A percentile compares a stretch with the other conserved stretches of the same genome.
Evolutionary conservation across 768 basidiomycete genomes (phyloP).

Genomic region (Suillus clintonianus): DNA sequence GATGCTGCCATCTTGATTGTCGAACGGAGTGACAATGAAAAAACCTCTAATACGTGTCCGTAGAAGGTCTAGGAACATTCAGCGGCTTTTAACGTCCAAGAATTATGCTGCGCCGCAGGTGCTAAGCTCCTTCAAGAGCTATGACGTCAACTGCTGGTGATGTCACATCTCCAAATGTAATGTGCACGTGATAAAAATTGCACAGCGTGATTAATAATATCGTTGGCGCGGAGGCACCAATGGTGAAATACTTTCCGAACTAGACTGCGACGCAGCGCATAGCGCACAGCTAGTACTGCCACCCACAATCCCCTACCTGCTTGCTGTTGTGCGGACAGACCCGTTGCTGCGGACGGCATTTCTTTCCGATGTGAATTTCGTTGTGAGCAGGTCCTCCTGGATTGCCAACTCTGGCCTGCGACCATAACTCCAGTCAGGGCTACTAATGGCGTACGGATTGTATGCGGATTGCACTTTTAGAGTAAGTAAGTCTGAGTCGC

Average conservation of each 20-base stretch:
- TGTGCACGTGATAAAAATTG: not conserved
- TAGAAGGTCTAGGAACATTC: too few species aligned
- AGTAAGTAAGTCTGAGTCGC: not conserved
- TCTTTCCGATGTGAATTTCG: too few species aligned
- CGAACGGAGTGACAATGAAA: not conserved
- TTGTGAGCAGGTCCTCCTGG: not conserved
- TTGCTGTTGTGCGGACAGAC: too few species aligned
- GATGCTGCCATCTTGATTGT: slow-evolving; percentile 47
- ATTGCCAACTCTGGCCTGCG: not conserved
- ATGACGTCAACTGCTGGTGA: not conserved
- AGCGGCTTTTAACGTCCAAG: not conserved
- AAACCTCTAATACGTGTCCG: not conserved
- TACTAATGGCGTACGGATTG: not conserved
- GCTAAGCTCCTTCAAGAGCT: not conserved
- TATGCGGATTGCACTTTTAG: not conserved
- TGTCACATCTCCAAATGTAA: not conserved
- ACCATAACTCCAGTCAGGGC: not conserved
- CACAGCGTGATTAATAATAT: not conserved
- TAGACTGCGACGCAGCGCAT: too few species aligned
- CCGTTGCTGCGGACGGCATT: too few species aligned
- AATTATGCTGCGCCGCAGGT: not conserved
- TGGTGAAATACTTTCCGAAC: too few species aligned
- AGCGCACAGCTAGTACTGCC: too few species aligned
- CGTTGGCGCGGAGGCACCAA: too few species aligned
- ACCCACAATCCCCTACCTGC: too few species aligned